These are phyloP conservation scores for Cordyceps sp. DNA, from an alignment of 2,329 filamentous ascomycete genomes.

Conservation along the genomic window DNA sequence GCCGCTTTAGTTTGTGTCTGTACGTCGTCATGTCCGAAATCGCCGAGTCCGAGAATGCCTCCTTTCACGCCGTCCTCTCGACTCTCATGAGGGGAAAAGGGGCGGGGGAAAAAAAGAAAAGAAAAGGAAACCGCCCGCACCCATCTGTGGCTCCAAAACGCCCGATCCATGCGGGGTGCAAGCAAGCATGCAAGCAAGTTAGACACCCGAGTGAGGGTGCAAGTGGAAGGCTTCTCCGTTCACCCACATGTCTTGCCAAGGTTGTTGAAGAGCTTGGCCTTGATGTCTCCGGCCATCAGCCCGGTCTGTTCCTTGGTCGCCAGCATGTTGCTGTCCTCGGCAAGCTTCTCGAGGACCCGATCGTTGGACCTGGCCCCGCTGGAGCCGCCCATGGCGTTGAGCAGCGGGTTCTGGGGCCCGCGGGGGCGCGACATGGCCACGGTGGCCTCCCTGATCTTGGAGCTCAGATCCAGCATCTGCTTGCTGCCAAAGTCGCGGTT, in stretches of 20 bases:
- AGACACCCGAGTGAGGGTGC: background rate
- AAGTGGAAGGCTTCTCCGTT: background rate
- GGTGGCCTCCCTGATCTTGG: conserved; percentile 58
- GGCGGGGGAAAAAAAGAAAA: background rate
- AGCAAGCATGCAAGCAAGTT: too few species aligned
- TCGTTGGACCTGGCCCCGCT: conserved; percentile 17
- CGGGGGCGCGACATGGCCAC: conserved; percentile 10
- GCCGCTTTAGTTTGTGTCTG: too few species aligned
- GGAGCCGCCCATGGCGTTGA: conserved; percentile 4
- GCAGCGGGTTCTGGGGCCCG: conserved; percentile 9
- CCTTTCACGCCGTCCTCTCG: background rate
- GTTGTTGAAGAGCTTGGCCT: conserved; percentile 42
- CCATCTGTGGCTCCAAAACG: too few species aligned
- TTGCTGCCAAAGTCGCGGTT: conserved; percentile 89
- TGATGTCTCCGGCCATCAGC: conserved; percentile 43
- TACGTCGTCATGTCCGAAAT: too few species aligned
- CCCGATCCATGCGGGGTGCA: too few species aligned
- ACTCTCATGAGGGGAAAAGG: background rate
- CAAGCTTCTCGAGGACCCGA: conserved; percentile 39
- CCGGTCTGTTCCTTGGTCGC: conserved; percentile 46
- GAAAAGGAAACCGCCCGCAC: background rate
- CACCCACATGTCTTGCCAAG: conserved; percentile 9
- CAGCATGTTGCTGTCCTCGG: conserved; percentile 43
- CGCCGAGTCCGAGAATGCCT: too few species aligned
- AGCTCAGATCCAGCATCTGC: conserved; percentile 75